These are phyloP conservation scores for Euphorbia peplus DNA, from an alignment of 345 rosid genomes.

Conservation along the genomic window DNA sequence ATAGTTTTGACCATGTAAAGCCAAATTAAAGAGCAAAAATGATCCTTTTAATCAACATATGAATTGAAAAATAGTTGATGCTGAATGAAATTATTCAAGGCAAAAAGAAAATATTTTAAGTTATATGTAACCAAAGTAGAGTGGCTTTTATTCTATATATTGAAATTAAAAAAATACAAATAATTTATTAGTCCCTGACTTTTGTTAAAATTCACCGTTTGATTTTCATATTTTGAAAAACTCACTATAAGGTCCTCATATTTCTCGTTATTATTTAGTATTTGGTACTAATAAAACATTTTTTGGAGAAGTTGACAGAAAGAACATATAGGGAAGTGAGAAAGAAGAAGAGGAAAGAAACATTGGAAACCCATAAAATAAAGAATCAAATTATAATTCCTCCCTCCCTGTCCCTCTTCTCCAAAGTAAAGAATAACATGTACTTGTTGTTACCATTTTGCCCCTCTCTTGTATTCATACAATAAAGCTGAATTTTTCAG, in stretches of 20 bases:
- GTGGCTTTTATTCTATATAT: not conserved
- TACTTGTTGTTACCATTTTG: constrained; percentile 27
- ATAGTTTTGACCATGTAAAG: too few species aligned
- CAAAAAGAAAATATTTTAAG: too few species aligned
- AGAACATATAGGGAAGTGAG: constrained; percentile 73
- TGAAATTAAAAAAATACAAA: not conserved
- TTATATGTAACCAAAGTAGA: too few species aligned
- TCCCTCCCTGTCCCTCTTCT: constrained; percentile 39
- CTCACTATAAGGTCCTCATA: too few species aligned
- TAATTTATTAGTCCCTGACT: too few species aligned
- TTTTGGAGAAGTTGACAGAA: constrained; percentile 34
- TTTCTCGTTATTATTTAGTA: too few species aligned
- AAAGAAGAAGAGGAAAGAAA: constrained; percentile 46
- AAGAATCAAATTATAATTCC: constrained; percentile 40
- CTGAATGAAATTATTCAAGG: too few species aligned
- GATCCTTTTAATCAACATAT: too few species aligned
- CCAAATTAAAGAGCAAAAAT: too few species aligned
- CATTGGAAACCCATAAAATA: constrained; percentile 48
- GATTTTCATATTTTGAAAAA: too few species aligned
- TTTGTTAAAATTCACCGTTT: too few species aligned
- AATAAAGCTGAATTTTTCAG: constrained; percentile 55
- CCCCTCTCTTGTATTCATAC: constrained; percentile 34
- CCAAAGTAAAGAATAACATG: constrained; percentile 54
- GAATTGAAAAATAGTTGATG: constrained; percentile 4
- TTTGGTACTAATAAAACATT: too few species aligned